A percentile compares a stretch with the other conserved stretches of the same genome.
Conservation (phyloP, 177 flowering plant species). For the Vitis hybrid region DNA sequence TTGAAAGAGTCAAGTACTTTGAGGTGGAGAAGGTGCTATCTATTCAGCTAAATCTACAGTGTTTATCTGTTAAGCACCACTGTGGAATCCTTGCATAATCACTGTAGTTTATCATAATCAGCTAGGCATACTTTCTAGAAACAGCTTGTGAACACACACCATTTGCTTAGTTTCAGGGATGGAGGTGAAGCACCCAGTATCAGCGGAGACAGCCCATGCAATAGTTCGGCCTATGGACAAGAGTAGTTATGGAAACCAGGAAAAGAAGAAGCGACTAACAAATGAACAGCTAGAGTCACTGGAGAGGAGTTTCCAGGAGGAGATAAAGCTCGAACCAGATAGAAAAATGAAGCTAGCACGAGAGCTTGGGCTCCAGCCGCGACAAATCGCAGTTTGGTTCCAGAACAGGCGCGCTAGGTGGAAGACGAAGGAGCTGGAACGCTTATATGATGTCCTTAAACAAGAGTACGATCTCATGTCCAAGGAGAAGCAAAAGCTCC, state of each 20-base stretch:
- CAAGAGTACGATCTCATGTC: conserved; percentile 56
- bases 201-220: conserved; percentile 11
- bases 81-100: too few species aligned
- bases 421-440: conserved; percentile 83
- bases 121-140: too few species aligned
- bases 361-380: conserved; percentile 77
- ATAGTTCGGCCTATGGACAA: conserved; percentile 18
- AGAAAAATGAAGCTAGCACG: conserved; percentile 70
- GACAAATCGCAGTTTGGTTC: conserved; percentile 88
- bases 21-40: too few species aligned
- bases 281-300: conserved; percentile 66
- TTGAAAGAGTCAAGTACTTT: too few species aligned
- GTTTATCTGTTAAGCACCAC: too few species aligned
- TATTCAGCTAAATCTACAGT: too few species aligned
- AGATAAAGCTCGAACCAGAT: conserved; percentile 81
- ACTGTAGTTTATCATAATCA: too few species aligned
- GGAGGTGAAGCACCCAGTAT: conserved; percentile 26
- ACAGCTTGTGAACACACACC: too few species aligned
- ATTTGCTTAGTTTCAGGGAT: conserved; percentile 20
- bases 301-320: conserved; percentile 82
- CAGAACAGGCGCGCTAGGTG: conserved; percentile 86
- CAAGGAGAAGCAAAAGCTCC: conserved; percentile 66
- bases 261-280: conserved; percentile 69
- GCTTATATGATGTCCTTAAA: conserved; percentile 57
- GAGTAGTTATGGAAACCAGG: conserved; percentile 15